Base-by-base conservation (phyloP, 192 early-diverging fungal genomes). In the Gaertneriomyces semiglobifer region DNA sequence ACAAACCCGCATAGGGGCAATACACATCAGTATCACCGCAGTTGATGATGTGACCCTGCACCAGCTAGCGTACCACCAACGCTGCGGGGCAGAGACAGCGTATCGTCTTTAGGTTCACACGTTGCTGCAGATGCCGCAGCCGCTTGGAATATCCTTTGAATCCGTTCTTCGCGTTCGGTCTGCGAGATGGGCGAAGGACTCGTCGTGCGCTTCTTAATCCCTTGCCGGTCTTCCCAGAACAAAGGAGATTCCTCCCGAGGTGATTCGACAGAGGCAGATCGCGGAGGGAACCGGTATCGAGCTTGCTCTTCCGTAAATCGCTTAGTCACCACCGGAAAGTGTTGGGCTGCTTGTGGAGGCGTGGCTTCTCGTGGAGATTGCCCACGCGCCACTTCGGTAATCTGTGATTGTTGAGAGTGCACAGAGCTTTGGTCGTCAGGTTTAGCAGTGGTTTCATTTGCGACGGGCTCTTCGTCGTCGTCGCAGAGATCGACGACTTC, bases 401-500 rank as follows among this genome's bases (percentile, higher is more conserved):
- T 12, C 10, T 57, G 55, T 1, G 25, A 11, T 3, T 57, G 55
- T 57, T 57, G 55, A 18, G n/a, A 33, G 11, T 57, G 12, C 3
- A 50, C 18, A 50, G 48, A 50, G 48, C 18, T 18, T 12, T 50
- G 48, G 18, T 11, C 25, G 55, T 40, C 33, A 1, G 20, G 33
- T 10, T 19, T 59, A 4, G 16, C 25, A n/a, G 33, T 2, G 16
- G 39, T 10, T n/a, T 59, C 57, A 46, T n/a, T 42, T 60, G 25
- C 12, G 44, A 20, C n/a, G 18, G 7, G 18, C 5, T 44, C 43
- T 3, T 14, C 10, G 44, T 39, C 42, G 7, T 62, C 60, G 43
- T 62, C 60, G 45, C 60, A 62, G 38, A 62, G 45, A 19, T 62
- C 60, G 9, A 62, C 60, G 6, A 62, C 60, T 14, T 46, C 60